A percentile compares a stretch with the other conserved stretches of the same genome.
Evolutionary conservation across 768 basidiomycete genomes (phyloP).

Genomic region (Coprinellus micaceus): DNA sequence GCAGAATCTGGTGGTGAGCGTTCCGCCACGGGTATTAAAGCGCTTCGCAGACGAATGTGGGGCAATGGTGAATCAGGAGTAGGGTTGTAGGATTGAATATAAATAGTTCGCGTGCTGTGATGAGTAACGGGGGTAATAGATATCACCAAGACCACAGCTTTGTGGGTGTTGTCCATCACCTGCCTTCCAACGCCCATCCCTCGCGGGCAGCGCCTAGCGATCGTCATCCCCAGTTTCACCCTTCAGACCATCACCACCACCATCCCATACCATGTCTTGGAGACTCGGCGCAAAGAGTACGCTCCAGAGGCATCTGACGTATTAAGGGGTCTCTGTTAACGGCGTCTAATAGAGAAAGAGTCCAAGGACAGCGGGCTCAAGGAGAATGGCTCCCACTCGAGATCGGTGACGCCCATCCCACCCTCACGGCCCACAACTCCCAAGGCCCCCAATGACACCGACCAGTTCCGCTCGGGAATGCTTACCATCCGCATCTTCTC

Average conservation of each 20-base stretch:
- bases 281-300: constrained; percentile 45
- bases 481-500: constrained; percentile 96
- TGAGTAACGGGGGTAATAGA: constrained; percentile 8
- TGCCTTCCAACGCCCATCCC: not conserved
- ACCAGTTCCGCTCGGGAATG: constrained; percentile 82
- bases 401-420: constrained; percentile 75
- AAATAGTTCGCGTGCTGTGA: not conserved
- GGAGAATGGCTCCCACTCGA: constrained; percentile 67
- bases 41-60: not conserved
- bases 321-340: constrained; percentile 4
- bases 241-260: no score
- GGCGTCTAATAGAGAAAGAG: constrained; percentile 41
- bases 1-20: not conserved
- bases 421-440: constrained; percentile 78
- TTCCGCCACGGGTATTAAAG: not conserved
- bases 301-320: constrained; percentile 11
- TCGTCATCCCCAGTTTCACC: no score
- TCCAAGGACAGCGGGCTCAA: constrained; percentile 63
- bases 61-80: not conserved
- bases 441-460: constrained; percentile 48
- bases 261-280: constrained; percentile 48
- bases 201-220: not conserved
- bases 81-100: not conserved
- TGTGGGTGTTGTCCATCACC: not conserved
- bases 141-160: constrained; percentile 2